phyloP scores from a whole-genome alignment of 2,329 filamentous ascomycete genomes.

The Aureobasidium vineae region DNA sequence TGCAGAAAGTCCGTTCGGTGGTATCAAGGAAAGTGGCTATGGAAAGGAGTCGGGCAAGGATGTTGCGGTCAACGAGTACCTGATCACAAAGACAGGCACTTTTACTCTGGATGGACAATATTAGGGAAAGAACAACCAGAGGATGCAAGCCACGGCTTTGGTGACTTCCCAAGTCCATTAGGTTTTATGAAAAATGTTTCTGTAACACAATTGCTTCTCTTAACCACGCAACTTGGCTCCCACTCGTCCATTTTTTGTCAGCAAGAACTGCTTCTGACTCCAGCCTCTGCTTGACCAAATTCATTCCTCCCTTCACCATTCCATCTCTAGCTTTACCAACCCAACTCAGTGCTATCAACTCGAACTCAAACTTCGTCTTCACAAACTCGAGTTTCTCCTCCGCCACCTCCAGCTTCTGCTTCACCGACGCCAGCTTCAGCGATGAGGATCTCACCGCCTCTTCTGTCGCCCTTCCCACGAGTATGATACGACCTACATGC shows the following conservation, averaged over 20 bases:
- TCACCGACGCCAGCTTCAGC: not conserved
- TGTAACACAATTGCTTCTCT: too few relatives aligned
- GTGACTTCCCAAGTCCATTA: not conserved
- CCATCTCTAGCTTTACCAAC: too few relatives aligned
- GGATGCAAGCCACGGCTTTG: not conserved
- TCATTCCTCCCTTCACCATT: too few relatives aligned
- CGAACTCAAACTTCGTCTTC: too few relatives aligned
- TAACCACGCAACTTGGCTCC: too few relatives aligned
- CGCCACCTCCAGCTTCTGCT: not conserved
- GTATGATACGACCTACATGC: not conserved
- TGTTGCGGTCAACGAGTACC: slow-evolving; percentile 57
- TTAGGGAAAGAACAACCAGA: slow-evolving; percentile 31
- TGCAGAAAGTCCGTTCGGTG: slow-evolving; percentile 65
- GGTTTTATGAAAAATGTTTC: not conserved
- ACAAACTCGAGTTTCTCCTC: too few relatives aligned
- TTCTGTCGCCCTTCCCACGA: not conserved
- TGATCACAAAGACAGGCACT: slow-evolving; percentile 65
- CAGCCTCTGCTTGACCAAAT: too few relatives aligned
- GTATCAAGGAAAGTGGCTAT: slow-evolving; percentile 66
- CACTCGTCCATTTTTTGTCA: too few relatives aligned
- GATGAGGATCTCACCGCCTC: not conserved
- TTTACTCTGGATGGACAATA: slow-evolving; percentile 59
- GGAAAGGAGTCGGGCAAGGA: slow-evolving; percentile 67
- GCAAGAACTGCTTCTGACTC: too few relatives aligned
- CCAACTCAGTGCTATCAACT: too few relatives aligned